Conservation (phyloP, 2,329 filamentous ascomycete genomes). For the Aschersonia sp. region DNA sequence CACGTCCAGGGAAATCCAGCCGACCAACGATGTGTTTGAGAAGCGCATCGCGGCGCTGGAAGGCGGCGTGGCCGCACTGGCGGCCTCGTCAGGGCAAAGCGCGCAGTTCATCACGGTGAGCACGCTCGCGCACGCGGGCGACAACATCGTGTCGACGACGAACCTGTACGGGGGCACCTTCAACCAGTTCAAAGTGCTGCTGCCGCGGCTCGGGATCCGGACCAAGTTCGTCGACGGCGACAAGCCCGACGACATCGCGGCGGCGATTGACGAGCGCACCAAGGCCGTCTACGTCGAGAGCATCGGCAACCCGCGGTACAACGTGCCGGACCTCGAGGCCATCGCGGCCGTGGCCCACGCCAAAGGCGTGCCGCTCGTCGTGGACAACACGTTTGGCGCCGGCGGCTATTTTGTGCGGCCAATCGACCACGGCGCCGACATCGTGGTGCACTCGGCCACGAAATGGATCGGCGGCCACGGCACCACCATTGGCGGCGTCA, state of each 20-base stretch:
- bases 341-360: slow-evolving; percentile 67
- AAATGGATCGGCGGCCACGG: slow-evolving; percentile 98
- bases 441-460: slow-evolving; percentile 85
- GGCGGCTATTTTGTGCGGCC: slow-evolving; percentile 79
- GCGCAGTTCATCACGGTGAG: slow-evolving; percentile 85
- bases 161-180: slow-evolving; percentile 93
- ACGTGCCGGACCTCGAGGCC: slow-evolving; percentile 78
- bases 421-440: slow-evolving; percentile 83
- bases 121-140: slow-evolving; percentile 71
- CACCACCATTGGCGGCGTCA: slow-evolving; percentile 75
- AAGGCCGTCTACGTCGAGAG: slow-evolving; percentile 87
- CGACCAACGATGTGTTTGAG: slow-evolving; percentile 91
- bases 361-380: slow-evolving; percentile 51
- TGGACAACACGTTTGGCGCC: slow-evolving; percentile 92
- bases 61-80: slow-evolving; percentile 76
- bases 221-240: slow-evolving; percentile 83
- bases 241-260: slow-evolving; percentile 61
- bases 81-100: slow-evolving; percentile 72
- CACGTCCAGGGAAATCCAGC: slow-evolving; percentile 27
- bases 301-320: slow-evolving; percentile 89
- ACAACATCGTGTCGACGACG: slow-evolving; percentile 85
- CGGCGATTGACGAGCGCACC: slow-evolving; percentile 79
- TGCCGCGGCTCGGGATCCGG: slow-evolving; percentile 72
- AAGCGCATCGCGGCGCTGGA: slow-evolving; percentile 93
- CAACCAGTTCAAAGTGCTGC: slow-evolving; percentile 89